Conservation (phyloP, 2,329 filamentous ascomycete species). For the Colletotrichum falcatum region DNA sequence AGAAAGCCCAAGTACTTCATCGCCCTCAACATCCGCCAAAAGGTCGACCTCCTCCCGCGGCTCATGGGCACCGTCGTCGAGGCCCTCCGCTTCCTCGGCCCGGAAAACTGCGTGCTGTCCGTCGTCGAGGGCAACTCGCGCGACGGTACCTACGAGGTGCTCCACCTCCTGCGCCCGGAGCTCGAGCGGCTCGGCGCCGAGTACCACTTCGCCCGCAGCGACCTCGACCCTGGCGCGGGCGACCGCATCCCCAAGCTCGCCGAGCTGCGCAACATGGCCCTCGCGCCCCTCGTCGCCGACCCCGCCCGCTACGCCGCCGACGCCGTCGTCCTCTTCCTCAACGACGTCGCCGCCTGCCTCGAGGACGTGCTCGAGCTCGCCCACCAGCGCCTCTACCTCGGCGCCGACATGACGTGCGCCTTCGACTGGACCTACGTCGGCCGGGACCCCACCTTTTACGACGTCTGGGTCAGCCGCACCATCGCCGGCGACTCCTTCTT, state of each 20-base stretch:
- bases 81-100: slow-evolving; percentile 61
- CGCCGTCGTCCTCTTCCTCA: slow-evolving; percentile 64
- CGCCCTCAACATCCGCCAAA: slow-evolving; percentile 63
- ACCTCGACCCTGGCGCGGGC: slow-evolving; percentile 56
- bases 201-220: slow-evolving; percentile 58
- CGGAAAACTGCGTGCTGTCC: slow-evolving; percentile 62
- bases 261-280: slow-evolving; percentile 63
- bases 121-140: slow-evolving; percentile 67
- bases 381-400: slow-evolving; percentile 59
- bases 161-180: slow-evolving; percentile 54
- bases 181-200: slow-evolving; percentile 53
- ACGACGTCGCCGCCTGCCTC: slow-evolving; percentile 64
- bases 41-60: slow-evolving; percentile 58
- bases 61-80: slow-evolving; percentile 65
- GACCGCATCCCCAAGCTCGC: slow-evolving; percentile 62
- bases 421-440: slow-evolving; percentile 68
- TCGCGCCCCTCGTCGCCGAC: slow-evolving; percentile 57
- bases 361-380: slow-evolving; percentile 64
- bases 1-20: slow-evolving; percentile 59
- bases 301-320: slow-evolving; percentile 40
- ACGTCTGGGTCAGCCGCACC: slow-evolving; percentile 65
- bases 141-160: slow-evolving; percentile 65
- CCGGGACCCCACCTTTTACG: slow-evolving; percentile 63
- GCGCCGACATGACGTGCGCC: slow-evolving; percentile 68
- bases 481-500: slow-evolving; percentile 68